Evolutionary conservation across 495 filamentous ascomycete genomes (phyloP).

Genomic region (Aspergillus incahuasiensis): DNA sequence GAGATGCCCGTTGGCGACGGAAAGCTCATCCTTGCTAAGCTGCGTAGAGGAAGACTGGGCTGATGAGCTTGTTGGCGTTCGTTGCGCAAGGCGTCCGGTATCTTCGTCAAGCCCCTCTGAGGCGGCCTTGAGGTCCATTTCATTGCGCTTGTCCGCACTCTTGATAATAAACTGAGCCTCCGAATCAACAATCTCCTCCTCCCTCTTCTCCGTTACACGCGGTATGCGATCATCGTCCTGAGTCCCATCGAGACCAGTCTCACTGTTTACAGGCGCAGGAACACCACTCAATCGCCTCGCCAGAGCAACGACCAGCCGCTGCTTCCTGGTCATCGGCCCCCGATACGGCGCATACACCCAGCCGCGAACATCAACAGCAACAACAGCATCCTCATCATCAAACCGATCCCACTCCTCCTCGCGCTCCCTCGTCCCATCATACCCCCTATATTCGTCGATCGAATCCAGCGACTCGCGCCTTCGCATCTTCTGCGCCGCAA

Average conservation of each 20-base stretch:
- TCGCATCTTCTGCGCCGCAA: constrained; percentile 7
- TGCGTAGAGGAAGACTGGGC: constrained; percentile 51
- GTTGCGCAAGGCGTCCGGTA: constrained; percentile 6
- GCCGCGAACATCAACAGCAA: constrained; percentile 85
- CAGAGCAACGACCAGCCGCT: constrained; percentile 77
- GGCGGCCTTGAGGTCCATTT: constrained; percentile 56
- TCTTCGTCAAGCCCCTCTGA: constrained; percentile 14
- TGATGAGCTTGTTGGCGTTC: constrained; percentile 20
- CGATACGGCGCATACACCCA: constrained; percentile 87
- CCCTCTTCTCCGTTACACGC: constrained; percentile 26
- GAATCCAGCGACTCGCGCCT: constrained; percentile 31
- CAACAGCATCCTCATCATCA: constrained; percentile 73
- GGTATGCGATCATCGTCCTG: constrained; percentile 16
- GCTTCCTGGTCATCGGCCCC: constrained; percentile 83
- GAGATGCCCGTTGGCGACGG: constrained; percentile 75
- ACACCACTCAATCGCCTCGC: constrained; percentile 82
- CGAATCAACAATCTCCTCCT: constrained; percentile 61
- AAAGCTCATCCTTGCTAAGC: constrained; percentile 66
- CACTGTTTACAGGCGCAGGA: constrained; percentile 52
- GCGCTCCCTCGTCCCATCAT: constrained; percentile 21
- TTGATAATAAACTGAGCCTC: constrained; percentile 71
- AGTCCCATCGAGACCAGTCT: constrained; percentile 26
- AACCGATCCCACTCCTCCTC: constrained; percentile 59
- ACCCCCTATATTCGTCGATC: constrained; percentile 39
- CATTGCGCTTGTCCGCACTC: constrained; percentile 64